Conservation (phyloP, 2,329 filamentous ascomycete species). For the Uncinocarpus reesii region DNA sequence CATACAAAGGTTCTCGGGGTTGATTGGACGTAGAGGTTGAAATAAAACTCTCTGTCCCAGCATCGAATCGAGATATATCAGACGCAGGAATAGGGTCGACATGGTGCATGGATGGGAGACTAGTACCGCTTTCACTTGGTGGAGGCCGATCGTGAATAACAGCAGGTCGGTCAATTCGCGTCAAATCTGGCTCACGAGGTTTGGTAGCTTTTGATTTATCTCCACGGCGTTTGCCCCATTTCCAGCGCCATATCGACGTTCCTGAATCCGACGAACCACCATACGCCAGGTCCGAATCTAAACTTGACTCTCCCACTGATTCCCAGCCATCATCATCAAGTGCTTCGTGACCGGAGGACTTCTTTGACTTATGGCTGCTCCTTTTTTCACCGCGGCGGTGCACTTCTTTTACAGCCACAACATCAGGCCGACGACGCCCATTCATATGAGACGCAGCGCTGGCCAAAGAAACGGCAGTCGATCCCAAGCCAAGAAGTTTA, state of each 20-base stretch:
- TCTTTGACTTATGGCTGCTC: not conserved
- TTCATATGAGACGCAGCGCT: conserved; percentile 28
- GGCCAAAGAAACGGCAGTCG: conserved; percentile 39
- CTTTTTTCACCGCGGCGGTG: conserved; percentile 16
- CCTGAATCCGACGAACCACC: conserved; percentile 48
- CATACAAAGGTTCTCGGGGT: conserved; percentile 4
- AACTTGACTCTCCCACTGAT: conserved; percentile 46
- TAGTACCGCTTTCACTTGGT: conserved; percentile 28
- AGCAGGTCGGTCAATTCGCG: not conserved
- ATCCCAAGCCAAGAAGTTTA: conserved; percentile 40
- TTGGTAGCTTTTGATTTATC: conserved; percentile 28
- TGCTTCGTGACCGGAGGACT: not conserved
- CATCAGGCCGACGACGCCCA: conserved; percentile 28
- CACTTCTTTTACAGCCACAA: conserved; percentile 26
- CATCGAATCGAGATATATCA: conserved; percentile 55
- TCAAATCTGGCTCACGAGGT: not conserved
- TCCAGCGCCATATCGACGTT: conserved; percentile 50
- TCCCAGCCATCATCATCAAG: conserved; percentile 49
- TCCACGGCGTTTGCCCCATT: conserved; percentile 44
- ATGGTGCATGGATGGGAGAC: conserved; percentile 47
- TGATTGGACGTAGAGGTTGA: not conserved
- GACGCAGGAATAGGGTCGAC: conserved; percentile 58
- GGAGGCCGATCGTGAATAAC: not conserved
- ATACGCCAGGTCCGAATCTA: conserved; percentile 52
- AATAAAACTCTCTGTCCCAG: conserved; percentile 30